Base-by-base conservation (phyloP, 1,284 basidiomycete species). In the Polyporus tsugae region DNA sequence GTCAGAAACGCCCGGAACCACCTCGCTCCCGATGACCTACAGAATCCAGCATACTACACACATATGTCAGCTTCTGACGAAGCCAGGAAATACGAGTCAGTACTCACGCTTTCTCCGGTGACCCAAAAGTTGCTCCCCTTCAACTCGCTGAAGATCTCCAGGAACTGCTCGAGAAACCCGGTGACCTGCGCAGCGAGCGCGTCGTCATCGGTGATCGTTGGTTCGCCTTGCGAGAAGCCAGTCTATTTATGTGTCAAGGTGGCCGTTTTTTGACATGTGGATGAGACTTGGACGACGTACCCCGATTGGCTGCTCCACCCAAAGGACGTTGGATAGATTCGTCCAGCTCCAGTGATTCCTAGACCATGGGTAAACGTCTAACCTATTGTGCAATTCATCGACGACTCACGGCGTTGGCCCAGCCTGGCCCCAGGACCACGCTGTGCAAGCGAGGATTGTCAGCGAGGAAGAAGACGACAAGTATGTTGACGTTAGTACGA, bases 391-490 rank as follows among this genome's bases (percentile, higher is more conserved):
- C 11, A 13, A 22, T 62, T 10, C 2, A 6, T 63, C 52, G 38
- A 17, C 6, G 4, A 71, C 80, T 59, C 71, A 83, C 81, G 80
- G 81, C 4, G 84, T 86, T n/a, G 86, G 86, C 67, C 79, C 81
- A 1, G 86, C 72, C 74, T 87, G 87, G 41, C 87, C 86, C 86
- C 85, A 87, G 15, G 83, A 84, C 86, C 86, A 87, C 25, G 84
- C 85, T 87, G 36, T 13, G 66, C 6, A 53, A 29, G 10, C n/a
- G 22, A 46, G 10, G 9, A 4, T 22, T 10, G n/a, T 22, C 9
- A 49, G 46, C 46, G 22, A 49, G 22, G 9, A 25, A 11, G 4
- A 25, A 2, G 11, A 29, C 2, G 29, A 1, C 4, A 13, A 15
- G 55, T 11, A 35, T 60, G 15, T 55, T 5, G 17, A 7, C 3